Evolutionary conservation across 164 flowering plant genomes (phyloP).

Genomic region (Magnolia sinica): DNA sequence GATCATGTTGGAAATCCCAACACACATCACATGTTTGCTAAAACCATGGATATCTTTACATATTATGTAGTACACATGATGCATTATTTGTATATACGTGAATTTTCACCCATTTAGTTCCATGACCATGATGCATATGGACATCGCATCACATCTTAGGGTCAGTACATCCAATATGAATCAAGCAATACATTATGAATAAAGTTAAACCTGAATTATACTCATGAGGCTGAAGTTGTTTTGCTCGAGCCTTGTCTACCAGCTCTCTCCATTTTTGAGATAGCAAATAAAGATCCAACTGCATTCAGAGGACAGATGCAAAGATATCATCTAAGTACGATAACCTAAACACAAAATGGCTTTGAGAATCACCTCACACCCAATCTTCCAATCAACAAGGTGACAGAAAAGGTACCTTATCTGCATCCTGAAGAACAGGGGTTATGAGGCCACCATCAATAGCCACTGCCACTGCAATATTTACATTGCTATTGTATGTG

Average conservation of each 20-base stretch:
- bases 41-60: neutral
- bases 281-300: constrained; percentile 83
- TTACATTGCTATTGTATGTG: constrained; percentile 65
- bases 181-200: neutral
- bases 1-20: neutral
- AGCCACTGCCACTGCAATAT: constrained; percentile 90
- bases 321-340: neutral
- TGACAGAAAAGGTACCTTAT: constrained; percentile 48
- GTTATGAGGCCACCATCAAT: constrained; percentile 91
- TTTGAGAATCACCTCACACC: neutral
- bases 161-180: neutral
- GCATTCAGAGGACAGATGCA: constrained; percentile 10
- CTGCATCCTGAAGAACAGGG: constrained; percentile 93
- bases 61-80: neutral
- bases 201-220: constrained; percentile 72
- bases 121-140: neutral
- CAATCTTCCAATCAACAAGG: neutral
- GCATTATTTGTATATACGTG: neutral
- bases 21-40: neutral
- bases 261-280: constrained; percentile 89
- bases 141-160: neutral
- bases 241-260: constrained; percentile 76
- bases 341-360: neutral
- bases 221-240: constrained; percentile 87
- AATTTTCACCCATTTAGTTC: neutral